A percentile compares a stretch with the other conserved stretches of the same genome.
Conservation (phyloP, 2,329 filamentous ascomycete species). For the Huntiella omanensis region DNA sequence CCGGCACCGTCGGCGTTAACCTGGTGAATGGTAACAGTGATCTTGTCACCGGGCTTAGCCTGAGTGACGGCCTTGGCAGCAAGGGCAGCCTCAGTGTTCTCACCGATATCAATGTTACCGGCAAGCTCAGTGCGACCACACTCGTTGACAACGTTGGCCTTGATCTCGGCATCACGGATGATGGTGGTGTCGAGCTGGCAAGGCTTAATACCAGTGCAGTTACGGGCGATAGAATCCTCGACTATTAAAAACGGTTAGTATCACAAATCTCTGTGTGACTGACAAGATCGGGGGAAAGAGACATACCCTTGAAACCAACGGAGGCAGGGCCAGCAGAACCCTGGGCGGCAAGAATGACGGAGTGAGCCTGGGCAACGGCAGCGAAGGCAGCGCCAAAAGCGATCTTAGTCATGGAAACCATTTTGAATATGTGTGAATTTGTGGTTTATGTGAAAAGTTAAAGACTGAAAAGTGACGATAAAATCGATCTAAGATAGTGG, state of each 20-base stretch:
- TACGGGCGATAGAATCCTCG: constrained; percentile 35
- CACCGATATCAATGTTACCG: constrained; percentile 43
- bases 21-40: constrained; percentile 33
- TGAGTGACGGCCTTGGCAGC: constrained; percentile 27
- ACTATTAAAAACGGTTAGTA: constrained; percentile 19
- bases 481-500: not conserved
- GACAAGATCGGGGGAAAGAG: not conserved
- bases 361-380: constrained; percentile 23
- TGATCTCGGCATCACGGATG: constrained; percentile 38
- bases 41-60: constrained; percentile 24
- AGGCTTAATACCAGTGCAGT: constrained; percentile 43
- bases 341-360: constrained; percentile 28
- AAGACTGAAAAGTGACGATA: constrained; percentile 1
- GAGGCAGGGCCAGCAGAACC: constrained; percentile 26
- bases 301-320: constrained; percentile 28
- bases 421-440: constrained; percentile 17
- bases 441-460: constrained; percentile 2
- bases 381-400: constrained; percentile 16
- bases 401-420: constrained; percentile 20
- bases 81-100: constrained; percentile 34
- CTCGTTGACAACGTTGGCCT: constrained; percentile 32
- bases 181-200: constrained; percentile 48
- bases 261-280: not conserved
- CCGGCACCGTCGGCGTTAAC: constrained; percentile 35
- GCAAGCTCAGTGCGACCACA: constrained; percentile 42